These are phyloP conservation scores for Ammopiptanthus mongolicus DNA, from an alignment of 306 rosid species.

Conservation along the genomic window DNA sequence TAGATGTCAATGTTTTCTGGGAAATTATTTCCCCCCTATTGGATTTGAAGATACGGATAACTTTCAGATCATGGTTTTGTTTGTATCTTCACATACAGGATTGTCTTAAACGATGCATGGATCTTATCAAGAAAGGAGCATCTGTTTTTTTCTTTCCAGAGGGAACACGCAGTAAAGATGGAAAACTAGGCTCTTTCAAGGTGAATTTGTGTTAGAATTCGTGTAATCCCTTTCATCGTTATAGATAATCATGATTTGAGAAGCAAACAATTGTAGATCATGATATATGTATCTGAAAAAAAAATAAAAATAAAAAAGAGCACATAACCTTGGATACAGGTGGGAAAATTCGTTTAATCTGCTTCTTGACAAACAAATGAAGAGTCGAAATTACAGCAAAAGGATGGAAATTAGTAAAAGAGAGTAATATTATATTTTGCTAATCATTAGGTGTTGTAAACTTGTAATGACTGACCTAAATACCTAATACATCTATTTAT, in stretches of 20 bases:
- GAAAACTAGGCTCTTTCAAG: conserved; percentile 81
- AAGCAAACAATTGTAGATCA: background rate
- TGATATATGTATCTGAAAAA: background rate
- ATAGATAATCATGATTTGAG: conserved; percentile 6
- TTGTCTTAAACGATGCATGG: conserved; percentile 77
- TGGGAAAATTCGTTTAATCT: background rate
- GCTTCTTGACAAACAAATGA: background rate
- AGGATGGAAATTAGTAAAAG: background rate
- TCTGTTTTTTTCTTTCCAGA: conserved; percentile 95
- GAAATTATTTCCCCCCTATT: background rate
- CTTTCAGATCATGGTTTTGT: conserved; percentile 1
- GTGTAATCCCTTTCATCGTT: conserved; percentile 13
- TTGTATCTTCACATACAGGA: conserved; percentile 49
- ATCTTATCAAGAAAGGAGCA: conserved; percentile 74
- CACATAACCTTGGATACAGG: background rate
- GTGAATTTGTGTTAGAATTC: conserved; percentile 36
- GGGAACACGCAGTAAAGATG: conserved; percentile 92
- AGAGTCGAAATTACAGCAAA: background rate
- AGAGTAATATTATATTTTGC: background rate
- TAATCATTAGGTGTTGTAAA: background rate
- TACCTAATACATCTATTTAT: too few species aligned
- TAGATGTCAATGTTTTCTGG: background rate
- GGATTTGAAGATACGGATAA: background rate
- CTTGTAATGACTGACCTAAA: too few species aligned
- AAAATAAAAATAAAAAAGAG: background rate